Percentiles rank a stretch among this genome's conserved stretches.
Conservation (phyloP, 129 eudicot genomes). For the Chrysanthemum seticuspe region DNA sequence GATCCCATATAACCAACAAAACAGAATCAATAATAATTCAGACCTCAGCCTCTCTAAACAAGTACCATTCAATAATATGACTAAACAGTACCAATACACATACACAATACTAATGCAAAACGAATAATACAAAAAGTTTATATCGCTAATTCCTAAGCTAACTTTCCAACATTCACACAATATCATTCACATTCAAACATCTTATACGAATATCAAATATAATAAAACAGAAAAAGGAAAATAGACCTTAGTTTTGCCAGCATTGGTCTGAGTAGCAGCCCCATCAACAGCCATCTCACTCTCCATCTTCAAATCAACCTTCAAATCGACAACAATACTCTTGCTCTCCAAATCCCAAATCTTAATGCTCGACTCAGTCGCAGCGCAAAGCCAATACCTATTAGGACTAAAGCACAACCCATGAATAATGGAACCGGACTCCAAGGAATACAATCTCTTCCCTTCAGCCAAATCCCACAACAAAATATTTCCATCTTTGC, state of each 20-base stretch:
- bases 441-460: constrained; percentile 28
- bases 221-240: neutral
- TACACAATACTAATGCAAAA: too few relatives aligned
- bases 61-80: too few relatives aligned
- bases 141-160: too few relatives aligned
- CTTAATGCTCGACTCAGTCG: constrained; percentile 67
- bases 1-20: too few relatives aligned
- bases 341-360: constrained; percentile 70
- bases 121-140: too few relatives aligned
- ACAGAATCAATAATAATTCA: too few relatives aligned
- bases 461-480: constrained; percentile 82
- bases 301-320: constrained; percentile 71
- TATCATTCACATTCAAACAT: too few relatives aligned
- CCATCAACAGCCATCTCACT: constrained; percentile 65
- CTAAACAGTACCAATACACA: too few relatives aligned
- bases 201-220: too few relatives aligned
- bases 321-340: constrained; percentile 57
- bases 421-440: constrained; percentile 30
- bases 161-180: too few relatives aligned
- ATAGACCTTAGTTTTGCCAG: constrained; percentile 56
- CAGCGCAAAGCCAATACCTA: constrained; percentile 85
- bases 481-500: constrained; percentile 67
- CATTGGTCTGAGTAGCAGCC: constrained; percentile 45
- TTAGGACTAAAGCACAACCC: constrained; percentile 72
- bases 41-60: too few relatives aligned